Conservation (phyloP, 2,329 filamentous ascomycete genomes). For the Hortaea werneckii region DNA sequence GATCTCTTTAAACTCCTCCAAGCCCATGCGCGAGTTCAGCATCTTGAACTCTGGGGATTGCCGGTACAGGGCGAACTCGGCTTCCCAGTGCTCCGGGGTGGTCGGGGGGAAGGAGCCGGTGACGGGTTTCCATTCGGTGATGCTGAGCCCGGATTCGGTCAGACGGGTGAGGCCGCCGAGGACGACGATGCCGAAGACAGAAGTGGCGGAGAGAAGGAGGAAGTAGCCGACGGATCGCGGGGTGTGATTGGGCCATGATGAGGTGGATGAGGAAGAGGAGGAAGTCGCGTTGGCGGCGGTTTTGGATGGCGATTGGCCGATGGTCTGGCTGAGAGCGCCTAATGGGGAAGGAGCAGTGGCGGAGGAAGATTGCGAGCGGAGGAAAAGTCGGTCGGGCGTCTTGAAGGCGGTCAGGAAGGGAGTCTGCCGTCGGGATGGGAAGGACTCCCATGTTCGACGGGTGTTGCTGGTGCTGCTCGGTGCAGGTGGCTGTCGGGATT, state of each 20-base stretch:
- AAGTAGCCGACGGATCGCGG: slow-evolving; percentile 78
- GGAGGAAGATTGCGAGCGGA: slow-evolving; percentile 13
- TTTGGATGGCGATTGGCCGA: slow-evolving; percentile 7
- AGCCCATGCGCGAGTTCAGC: slow-evolving; percentile 84
- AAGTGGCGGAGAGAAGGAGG: slow-evolving; percentile 81
- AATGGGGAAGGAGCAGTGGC: slow-evolving; percentile 20
- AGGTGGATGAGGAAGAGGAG: slow-evolving; percentile 1
- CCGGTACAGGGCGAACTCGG: slow-evolving; percentile 86
- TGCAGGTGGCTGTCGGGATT: slow-evolving; percentile 4
- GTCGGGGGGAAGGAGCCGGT: slow-evolving; percentile 83
- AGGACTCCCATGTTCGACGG: slow-evolving; percentile 3
- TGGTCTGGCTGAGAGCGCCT: slow-evolving; percentile 20
- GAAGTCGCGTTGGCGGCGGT: slow-evolving; percentile 4
- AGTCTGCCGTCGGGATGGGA: slow-evolving; percentile 20
- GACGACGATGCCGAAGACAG: slow-evolving; percentile 93
- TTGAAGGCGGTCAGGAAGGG: slow-evolving; percentile 27
- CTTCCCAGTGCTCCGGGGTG: slow-evolving; percentile 72
- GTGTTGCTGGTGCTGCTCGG: too few species aligned
- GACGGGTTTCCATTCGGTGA: slow-evolving; percentile 97
- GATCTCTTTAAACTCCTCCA: slow-evolving; percentile 94
- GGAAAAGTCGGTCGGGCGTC: background rate
- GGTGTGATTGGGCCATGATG: slow-evolving; percentile 33
- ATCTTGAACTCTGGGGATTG: slow-evolving; percentile 85
- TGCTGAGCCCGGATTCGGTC: slow-evolving; percentile 93
- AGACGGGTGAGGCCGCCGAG: slow-evolving; percentile 88